Percentiles rank a stretch among this genome's conserved stretches.
These are phyloP conservation scores for Emergomyces orientalis DNA, from an alignment of 2,329 filamentous ascomycete species.

Conservation along the genomic window DNA sequence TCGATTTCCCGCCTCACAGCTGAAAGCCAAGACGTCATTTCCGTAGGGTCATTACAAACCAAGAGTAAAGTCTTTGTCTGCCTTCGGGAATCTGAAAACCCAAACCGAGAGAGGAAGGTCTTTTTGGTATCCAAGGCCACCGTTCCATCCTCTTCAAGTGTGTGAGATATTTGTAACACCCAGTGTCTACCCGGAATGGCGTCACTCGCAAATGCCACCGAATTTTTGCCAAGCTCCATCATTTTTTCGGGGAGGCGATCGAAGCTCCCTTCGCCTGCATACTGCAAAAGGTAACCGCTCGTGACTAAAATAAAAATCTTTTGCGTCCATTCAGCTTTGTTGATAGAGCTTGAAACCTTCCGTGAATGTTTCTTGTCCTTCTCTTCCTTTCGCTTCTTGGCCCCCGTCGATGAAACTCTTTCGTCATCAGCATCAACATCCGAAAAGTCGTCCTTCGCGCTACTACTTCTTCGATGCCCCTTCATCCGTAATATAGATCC, in stretches of 20 bases:
- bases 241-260: slow-evolving; percentile 41
- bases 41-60: slow-evolving; percentile 36
- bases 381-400: slow-evolving; percentile 27
- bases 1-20: slow-evolving; percentile 39
- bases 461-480: slow-evolving; percentile 21
- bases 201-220: slow-evolving; percentile 42
- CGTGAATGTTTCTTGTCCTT: slow-evolving; percentile 31
- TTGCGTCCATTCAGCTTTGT: slow-evolving; percentile 34
- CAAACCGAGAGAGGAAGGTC: slow-evolving; percentile 33
- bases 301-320: slow-evolving; percentile 40
- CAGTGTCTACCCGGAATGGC: slow-evolving; percentile 42
- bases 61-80: slow-evolving; percentile 35
- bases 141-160: slow-evolving; percentile 24
- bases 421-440: slow-evolving; percentile 11
- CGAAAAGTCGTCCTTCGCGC: slow-evolving; percentile 15
- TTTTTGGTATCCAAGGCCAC: slow-evolving; percentile 24
- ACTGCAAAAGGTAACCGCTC: slow-evolving; percentile 39
- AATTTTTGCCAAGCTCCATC: slow-evolving; percentile 36
- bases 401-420: slow-evolving; percentile 15
- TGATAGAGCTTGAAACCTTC: slow-evolving; percentile 29
- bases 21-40: slow-evolving; percentile 39
- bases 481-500: slow-evolving; percentile 58
- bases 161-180: slow-evolving; percentile 40
- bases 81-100: slow-evolving; percentile 28
- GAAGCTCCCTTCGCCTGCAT: slow-evolving; percentile 35